phyloP scores from a whole-genome alignment of 768 basidiomycete species.

The Collybiopsis luxurians region DNA sequence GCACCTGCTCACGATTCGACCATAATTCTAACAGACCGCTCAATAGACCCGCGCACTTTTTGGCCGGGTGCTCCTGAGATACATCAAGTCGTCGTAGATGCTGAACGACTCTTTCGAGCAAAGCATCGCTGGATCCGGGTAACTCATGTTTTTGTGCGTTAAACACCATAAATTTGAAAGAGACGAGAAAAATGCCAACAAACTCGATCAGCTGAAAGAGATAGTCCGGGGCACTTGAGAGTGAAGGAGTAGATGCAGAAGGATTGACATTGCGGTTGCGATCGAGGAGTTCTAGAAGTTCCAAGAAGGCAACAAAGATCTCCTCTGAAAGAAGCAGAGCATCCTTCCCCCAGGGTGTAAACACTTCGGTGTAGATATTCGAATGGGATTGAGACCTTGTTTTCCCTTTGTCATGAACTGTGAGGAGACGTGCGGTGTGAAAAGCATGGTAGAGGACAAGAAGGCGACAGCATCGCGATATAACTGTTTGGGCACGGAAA shows the following conservation, averaged over 20 bases:
- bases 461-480: background rate
- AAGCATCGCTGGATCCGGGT: background rate
- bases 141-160: background rate
- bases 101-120: background rate
- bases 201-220: background rate
- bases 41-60: background rate
- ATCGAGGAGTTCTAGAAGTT: background rate
- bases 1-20: background rate
- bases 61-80: background rate
- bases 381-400: background rate
- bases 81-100: background rate
- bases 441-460: background rate
- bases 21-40: background rate
- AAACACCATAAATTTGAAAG: background rate
- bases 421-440: background rate
- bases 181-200: background rate
- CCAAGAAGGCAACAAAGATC: background rate
- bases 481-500: background rate
- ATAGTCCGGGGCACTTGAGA: background rate
- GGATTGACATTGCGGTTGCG: background rate
- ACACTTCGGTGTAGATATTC: background rate
- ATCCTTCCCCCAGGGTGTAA: background rate
- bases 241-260: background rate
- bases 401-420: background rate
- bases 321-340: background rate